Evolutionary conservation across 352 stramenopile species (phyloP), one percentile per base, ranked within the genome.

Genomic region (Peronospora belbahrii): DNA sequence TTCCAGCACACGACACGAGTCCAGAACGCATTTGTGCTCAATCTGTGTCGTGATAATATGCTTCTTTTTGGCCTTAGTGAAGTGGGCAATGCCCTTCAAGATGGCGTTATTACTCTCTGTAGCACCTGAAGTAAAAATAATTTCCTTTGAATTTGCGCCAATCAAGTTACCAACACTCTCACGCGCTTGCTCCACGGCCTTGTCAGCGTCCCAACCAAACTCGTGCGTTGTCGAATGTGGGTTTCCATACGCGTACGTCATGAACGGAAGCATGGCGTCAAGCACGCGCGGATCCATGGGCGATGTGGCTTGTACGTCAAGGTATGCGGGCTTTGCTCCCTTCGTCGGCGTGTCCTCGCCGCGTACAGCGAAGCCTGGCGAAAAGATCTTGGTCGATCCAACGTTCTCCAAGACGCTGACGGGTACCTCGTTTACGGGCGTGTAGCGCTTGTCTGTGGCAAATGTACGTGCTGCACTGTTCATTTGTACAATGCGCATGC

Each of bases 21-120:
- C 97, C 30, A 99, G 70, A 19, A 99, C 97, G 66, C 96, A 99
- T 72, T 96, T 96, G 83, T 96, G 88, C 68, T 97, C 83, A 49
- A 90, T 93, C 74, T 99, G 96, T 4, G 96, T 99, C 4, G 96
- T 99, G 59, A 99, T 97, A 20, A 99, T 84, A 70, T 99, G 97
- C 54, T 96, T 97, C 69, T 98, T 98, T 66, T 96, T 96, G 42
- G 77, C 67, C 52, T 95, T 94, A 31, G 65, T 96, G 54, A 99
- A 98, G 63, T 94, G 90, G 20, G 91, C 95, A 3, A 97, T 82
- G 27, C 97, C 95, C 75, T 99, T 99, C 52, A 99, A 88, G 45
- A 95, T 94, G 10, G 98, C 71, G 67, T 99, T 99, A 81, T 99
- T 99, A 42, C 80, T 94, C 80, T 99, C 97, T 0, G 96, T 99